phyloP scores from a whole-genome alignment of 257 asterid genomes.

The Cinchona pubescens region DNA sequence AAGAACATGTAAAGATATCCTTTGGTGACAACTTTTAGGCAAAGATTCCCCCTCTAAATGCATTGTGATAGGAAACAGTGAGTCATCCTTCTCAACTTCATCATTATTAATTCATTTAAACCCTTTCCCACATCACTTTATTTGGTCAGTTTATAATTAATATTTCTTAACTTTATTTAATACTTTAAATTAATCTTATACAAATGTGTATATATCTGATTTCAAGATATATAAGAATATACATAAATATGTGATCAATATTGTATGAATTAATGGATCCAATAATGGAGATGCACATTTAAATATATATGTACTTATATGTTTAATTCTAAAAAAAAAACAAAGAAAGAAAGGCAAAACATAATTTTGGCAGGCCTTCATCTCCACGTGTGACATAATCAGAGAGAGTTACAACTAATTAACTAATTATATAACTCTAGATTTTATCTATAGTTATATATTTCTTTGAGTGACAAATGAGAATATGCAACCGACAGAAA shows the following conservation, averaged over 20 bases:
- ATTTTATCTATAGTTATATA: neutral
- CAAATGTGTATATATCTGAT: neutral
- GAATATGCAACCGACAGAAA: neutral
- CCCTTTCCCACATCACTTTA: neutral
- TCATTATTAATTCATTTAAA: slow-evolving; percentile 3
- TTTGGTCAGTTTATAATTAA: neutral
- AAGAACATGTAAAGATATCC: slow-evolving; percentile 34
- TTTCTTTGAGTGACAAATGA: neutral
- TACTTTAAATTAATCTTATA: neutral
- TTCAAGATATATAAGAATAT: neutral
- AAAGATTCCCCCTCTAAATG: slow-evolving; percentile 38
- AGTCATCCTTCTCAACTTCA: slow-evolving; percentile 50
- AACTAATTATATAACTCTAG: too few species aligned
- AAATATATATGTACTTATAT: neutral
- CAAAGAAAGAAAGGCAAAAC: neutral
- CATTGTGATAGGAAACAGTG: slow-evolving; percentile 29
- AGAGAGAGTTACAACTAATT: neutral
- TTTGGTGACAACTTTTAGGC: slow-evolving; percentile 36
- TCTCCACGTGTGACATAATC: slow-evolving; percentile 7
- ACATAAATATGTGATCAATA: neutral
- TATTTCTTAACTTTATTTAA: neutral
- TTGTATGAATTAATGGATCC: neutral
- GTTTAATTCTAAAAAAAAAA: neutral
- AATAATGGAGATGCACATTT: neutral
- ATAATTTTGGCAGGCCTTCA: neutral